Evolutionary conservation across 352 stramenopile genomes (phyloP).

Genomic region (Pilasporangium apinafurcum): DNA sequence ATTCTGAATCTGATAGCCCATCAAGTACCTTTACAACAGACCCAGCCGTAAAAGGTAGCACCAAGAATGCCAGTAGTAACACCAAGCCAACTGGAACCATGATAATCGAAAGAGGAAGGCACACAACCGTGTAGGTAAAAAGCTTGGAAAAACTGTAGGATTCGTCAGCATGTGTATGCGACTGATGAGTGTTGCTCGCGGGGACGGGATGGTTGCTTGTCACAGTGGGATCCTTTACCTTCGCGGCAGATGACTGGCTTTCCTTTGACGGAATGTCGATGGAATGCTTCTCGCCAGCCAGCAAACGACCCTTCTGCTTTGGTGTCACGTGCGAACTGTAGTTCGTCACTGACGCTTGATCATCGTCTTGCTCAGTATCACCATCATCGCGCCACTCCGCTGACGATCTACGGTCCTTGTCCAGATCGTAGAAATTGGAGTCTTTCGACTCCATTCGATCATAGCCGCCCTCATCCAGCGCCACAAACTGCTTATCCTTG

Average conservation of each 20-base stretch:
- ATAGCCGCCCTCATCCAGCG: conserved; percentile 33
- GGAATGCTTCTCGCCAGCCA: not conserved
- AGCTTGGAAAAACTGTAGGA: conserved; percentile 59
- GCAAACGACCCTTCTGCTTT: conserved; percentile 25
- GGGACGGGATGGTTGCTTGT: no score
- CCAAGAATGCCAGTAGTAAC: conserved; percentile 46
- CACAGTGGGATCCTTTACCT: not conserved
- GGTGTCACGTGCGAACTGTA: conserved; percentile 56
- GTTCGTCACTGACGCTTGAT: conserved; percentile 15
- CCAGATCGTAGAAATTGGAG: conserved; percentile 33
- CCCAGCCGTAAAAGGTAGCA: conserved; percentile 42
- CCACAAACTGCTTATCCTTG: conserved; percentile 1
- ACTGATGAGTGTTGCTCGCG: no score
- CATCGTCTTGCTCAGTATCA: conserved; percentile 14
- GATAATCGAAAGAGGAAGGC: conserved; percentile 45
- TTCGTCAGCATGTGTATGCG: no score
- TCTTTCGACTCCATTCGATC: conserved; percentile 54
- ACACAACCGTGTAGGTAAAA: conserved; percentile 49
- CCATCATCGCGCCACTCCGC: no score
- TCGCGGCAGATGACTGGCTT: no score
- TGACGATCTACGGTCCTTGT: conserved; percentile 9
- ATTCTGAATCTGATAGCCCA: conserved; percentile 64
- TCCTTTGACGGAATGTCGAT: no score
- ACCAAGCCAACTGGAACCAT: conserved; percentile 53
- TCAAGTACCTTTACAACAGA: conserved; percentile 55